Evolutionary conservation across 176 grass and related monocot genomes (phyloP), one percentile per base, ranked within the genome.

Genomic region (Metroxylon sagu): DNA sequence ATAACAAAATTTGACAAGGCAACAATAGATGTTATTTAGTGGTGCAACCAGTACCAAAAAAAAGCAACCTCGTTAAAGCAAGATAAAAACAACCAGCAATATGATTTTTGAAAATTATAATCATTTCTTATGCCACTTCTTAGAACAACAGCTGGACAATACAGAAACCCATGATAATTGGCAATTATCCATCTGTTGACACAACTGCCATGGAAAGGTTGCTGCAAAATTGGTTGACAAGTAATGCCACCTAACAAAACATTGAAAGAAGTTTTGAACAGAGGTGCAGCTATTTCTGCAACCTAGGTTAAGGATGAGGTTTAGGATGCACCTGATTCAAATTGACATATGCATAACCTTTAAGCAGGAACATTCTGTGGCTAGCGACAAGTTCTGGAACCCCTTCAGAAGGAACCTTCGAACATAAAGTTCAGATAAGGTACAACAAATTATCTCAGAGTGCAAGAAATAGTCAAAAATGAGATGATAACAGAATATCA

Each of bases 361-460:
- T 91, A 52, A 75, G 80, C 83, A 98, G 28, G 65, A 83, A 92
- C 61, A 98, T 84, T 27, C 81, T 69, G 5, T 84, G 87, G 50
- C 56, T 58, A 29, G 76, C 83, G 68, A 98, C 78, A 66, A 98
- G 81, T 68, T 98, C 87, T 63, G 87, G 76, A 74, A 92, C 93
- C 72, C 88, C 87, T 85, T 98, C 81, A 81, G 92, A 98, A 57
- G 93, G 93, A 66, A 76, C 93, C 93, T 97, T 74, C 64, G 66
- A 51, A 18, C 39, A 68, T 29, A 60, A 49, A 16, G 67, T 26
- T 52, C 48, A 64, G 26, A 17, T 73, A 54, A 25, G n/a, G 3
- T 21, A 54, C 25, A 23, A 7, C 1, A 62, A 4, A 27, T 54
- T 61, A 50, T 23, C 35, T 43, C 35, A 43, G 2, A 43, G 35